Base-by-base conservation (phyloP, 139 green algal genomes). In the Chlorella ohadii region DNA sequence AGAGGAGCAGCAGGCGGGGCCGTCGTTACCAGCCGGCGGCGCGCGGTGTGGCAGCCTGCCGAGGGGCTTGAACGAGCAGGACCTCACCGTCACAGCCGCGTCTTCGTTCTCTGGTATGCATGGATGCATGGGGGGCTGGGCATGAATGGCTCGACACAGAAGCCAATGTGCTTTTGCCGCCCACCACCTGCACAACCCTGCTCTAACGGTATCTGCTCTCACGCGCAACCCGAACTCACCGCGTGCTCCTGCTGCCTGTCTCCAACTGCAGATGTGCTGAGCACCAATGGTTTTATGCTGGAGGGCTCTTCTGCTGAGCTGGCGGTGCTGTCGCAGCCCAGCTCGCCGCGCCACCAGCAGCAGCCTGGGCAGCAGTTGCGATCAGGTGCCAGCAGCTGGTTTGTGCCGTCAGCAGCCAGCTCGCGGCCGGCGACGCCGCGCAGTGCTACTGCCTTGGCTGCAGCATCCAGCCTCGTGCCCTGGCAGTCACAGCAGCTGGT, bases 101-200 rank as follows among this genome's bases (percentile, higher is more conserved):
- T 82, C 76, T 1, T 82, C 76, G 13, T 82, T 82, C 76, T 82
- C 76, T 41, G 76, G 76, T 68, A 17, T 19, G 74, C 44, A 51
- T 25, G 23, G 17, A n/a, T 2, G 27, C 39, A 28, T 25, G 33
- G 9, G 0, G 33, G 64, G n/a, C 2, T 20, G n/a, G 39, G 33
- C n/a, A n/a, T n/a, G n/a, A n/a, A n/a, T n/a, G n/a, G n/a, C n/a
- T n/a, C n/a, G n/a, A n/a, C n/a, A n/a, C n/a, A n/a, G n/a, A n/a
- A n/a, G n/a, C n/a, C n/a, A n/a, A n/a, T n/a, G n/a, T 77, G 23
- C 11, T 4, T 20, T 77, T 28, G 38, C 13, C 12, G 27, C 27
- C 15, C 23, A 41, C 16, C 67, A 28, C 34, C 5, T 34, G 2
- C 27, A 36, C 15, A 59, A 0, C 33, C 65, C 28, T 44, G 66